Conservation (phyloP, 495 filamentous ascomycete species). For the Hypoxylon cercidicola region DNA sequence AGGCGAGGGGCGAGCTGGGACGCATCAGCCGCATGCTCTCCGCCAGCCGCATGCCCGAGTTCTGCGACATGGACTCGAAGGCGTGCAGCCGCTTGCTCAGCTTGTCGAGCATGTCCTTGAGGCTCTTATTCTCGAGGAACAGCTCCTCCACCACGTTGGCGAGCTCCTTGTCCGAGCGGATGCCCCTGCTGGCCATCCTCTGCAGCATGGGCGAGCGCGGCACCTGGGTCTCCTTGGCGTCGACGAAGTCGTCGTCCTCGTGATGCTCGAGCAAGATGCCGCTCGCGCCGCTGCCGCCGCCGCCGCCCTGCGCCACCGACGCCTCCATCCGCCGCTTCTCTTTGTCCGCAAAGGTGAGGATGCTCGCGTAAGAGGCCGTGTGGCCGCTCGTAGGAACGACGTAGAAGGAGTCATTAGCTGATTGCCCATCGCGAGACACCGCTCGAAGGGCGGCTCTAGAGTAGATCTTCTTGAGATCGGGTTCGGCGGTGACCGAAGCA, state of each 20-base stretch:
- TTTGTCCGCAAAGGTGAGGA: constrained; percentile 77
- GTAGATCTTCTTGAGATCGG: constrained; percentile 80
- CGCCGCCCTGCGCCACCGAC: constrained; percentile 23
- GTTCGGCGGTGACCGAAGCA: constrained; percentile 60
- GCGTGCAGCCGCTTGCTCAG: constrained; percentile 81
- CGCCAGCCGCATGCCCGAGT: constrained; percentile 79
- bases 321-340: constrained; percentile 64
- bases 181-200: constrained; percentile 42
- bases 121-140: constrained; percentile 78
- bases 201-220: constrained; percentile 46
- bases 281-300: too few species aligned
- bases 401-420: constrained; percentile 85
- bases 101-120: constrained; percentile 79
- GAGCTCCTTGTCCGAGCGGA: constrained; percentile 49
- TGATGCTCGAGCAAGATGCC: constrained; percentile 57
- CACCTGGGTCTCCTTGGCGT: constrained; percentile 77
- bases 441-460: constrained; percentile 83
- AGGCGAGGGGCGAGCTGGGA: constrained; percentile 51
- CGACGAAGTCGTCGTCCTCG: constrained; percentile 85
- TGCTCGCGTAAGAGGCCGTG: constrained; percentile 88
- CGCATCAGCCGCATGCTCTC: constrained; percentile 79
- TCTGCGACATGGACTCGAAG: constrained; percentile 87
- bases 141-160: constrained; percentile 81
- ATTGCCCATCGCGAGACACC: constrained; percentile 58
- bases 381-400: constrained; percentile 91